phyloP scores from a whole-genome alignment of 306 rosid species.

The Rubus parviflorus region DNA sequence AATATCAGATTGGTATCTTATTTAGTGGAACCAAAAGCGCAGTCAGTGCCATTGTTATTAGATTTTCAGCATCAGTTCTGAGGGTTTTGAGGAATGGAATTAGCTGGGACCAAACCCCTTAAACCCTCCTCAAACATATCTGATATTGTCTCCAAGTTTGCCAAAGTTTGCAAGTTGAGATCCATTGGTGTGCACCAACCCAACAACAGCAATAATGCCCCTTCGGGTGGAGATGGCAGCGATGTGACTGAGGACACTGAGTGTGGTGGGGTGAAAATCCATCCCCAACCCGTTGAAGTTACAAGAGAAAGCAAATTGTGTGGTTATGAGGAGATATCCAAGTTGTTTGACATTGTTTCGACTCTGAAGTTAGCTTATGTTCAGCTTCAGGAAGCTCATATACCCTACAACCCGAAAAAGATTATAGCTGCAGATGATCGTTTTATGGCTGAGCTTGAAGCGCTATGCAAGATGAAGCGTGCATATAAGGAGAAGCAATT shows the following conservation, averaged over 20 bases:
- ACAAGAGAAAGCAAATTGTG: conserved; percentile 15
- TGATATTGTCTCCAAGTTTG: conserved; percentile 65
- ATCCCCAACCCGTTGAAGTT: conserved; percentile 43
- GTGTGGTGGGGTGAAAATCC: conserved; percentile 40
- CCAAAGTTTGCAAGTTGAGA: conserved; percentile 65
- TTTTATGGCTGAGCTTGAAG: conserved; percentile 64
- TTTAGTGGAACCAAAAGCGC: conserved; percentile 17
- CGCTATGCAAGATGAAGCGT: conserved; percentile 65
- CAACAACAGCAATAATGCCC: conserved; percentile 28
- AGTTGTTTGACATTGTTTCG: conserved; percentile 57
- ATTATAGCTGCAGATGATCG: conserved; percentile 66
- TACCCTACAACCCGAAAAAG: conserved; percentile 68
- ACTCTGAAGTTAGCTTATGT: conserved; percentile 71
- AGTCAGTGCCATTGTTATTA: conserved; percentile 6
- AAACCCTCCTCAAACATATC: conserved; percentile 67
- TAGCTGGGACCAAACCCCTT: conserved; percentile 42
- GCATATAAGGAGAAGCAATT: conserved; percentile 42
- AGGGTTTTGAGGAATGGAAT: conserved; percentile 49
- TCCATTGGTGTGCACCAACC: conserved; percentile 64
- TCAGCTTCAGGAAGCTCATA: conserved; percentile 80
- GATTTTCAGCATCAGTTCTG: conserved; percentile 21
- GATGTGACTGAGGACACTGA: conserved; percentile 36
- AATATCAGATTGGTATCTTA: conserved; percentile 10
- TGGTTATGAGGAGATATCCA: conserved; percentile 38
- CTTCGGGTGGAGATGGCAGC: conserved; percentile 31